Conservation (phyloP, 768 basidiomycete species). For the Termitomyces bulborhizus region DNA sequence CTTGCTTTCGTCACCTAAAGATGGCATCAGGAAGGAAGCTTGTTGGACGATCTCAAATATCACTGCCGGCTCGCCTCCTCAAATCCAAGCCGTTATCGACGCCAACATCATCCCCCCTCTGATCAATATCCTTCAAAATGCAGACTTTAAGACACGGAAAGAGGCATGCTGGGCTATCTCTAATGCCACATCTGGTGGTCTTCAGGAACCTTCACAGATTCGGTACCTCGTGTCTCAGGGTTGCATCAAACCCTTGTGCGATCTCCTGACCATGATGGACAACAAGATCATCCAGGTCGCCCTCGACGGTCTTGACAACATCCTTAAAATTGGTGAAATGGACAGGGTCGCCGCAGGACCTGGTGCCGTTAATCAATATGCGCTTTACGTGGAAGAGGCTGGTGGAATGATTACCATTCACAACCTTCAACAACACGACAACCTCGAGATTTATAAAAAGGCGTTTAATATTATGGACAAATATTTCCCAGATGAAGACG, state of each 20-base stretch:
- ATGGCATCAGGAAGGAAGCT: constrained; percentile 98
- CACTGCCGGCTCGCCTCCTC: constrained; percentile 93
- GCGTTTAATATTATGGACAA: constrained; percentile 98
- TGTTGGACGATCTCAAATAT: constrained; percentile 99
- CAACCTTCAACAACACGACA: constrained; percentile 99
- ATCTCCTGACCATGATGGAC: constrained; percentile 96
- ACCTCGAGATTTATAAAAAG: constrained; percentile 99
- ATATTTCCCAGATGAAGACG: constrained; percentile 98
- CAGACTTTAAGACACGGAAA: constrained; percentile 99
- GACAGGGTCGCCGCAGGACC: constrained; percentile 82
- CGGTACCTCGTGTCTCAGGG: constrained; percentile 97
- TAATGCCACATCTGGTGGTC: constrained; percentile 96
- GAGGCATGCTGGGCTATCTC: constrained; percentile 99
- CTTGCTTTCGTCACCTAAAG: constrained; percentile 92
- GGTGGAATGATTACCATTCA: constrained; percentile 99
- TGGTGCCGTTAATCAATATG: constrained; percentile 88
- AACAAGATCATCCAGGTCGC: constrained; percentile 99
- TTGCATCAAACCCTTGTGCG: constrained; percentile 98
- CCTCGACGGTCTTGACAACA: constrained; percentile 96
- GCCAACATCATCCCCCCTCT: constrained; percentile 97
- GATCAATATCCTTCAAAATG: constrained; percentile 95
- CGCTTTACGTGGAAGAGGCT: constrained; percentile 92
- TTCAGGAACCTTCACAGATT: constrained; percentile 95
- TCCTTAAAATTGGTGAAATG: constrained; percentile 94
- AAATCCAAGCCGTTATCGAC: constrained; percentile 96